Base-by-base conservation (phyloP, 306 rosid genomes). In the Prunus mongolica region DNA sequence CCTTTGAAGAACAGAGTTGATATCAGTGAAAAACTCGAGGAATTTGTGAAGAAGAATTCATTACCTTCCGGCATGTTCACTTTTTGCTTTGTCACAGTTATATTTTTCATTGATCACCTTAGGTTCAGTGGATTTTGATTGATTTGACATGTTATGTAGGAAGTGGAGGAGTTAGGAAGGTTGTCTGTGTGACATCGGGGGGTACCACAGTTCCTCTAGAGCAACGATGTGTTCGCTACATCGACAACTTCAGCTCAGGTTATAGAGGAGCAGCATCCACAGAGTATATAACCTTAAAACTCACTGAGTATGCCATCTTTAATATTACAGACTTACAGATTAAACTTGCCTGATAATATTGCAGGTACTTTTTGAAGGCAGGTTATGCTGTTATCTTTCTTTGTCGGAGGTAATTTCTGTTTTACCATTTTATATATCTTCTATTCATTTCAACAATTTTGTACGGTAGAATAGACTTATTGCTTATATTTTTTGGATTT, bases 241-340 rank as follows among this genome's bases (percentile, higher is more conserved):
- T 95, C 46, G 99, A 95, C 80, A 95, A 95, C 77, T 95, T 95
- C 85, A 95, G 99, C 89, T 95, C 99, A 8, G 99, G 98, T 78
- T 93, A 91, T 75, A 88, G 98, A 86, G 99, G 99, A 58, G 97
- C 99, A 57, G 84, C 99, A 32, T 95, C 99, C 78, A 92, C 98
- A 1, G 98, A 95, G 99, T 95, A 89, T 52, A 85, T 76, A 32
- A 57, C 75, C 68, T 30, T 80, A 34, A 41, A 72, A n/a, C 14
- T 70, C 76, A 49, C 69, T 12, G 55, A 80, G 38, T 46, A 25
- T 12, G 41, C 57, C 4, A 1, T 45, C 32, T 77, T 60, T 51
- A 19, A 38, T 8, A 30, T 65, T 25, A 19, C 2, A 32, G 32
- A 22, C 61, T 49, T 60, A 20, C 16, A 46, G 18, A 82, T 60